Evolutionary conservation across 2,329 filamentous ascomycete genomes (phyloP), one percentile per base, ranked within the genome.

Genomic region (Didymella lethalis): DNA sequence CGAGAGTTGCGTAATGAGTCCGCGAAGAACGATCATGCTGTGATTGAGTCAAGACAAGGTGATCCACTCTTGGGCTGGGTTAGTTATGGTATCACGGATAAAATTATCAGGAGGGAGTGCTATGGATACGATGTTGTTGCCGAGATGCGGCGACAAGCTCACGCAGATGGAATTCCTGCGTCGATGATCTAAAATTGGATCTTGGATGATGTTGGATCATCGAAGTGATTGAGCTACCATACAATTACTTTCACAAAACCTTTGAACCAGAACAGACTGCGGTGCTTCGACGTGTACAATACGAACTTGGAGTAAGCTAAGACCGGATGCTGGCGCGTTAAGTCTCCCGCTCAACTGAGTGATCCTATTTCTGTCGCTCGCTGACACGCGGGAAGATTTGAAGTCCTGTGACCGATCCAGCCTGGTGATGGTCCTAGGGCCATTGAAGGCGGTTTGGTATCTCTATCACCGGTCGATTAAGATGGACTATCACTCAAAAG

Each of bases 41-140:
- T 47, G 8, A 18, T 23, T 1, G 55, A 48, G n/a, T 52, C 31
- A 34, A 31, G 44, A 25, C 31, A 29, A 32, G 56, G 57, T 2
- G 46, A 62, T 34, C 3, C 29, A 10, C 49, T 64, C 23, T 26
- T 55, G 32, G 34, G 45, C 10, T 47, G 59, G 54, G 34, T 34
- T 2, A 61, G 49, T n/a, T 66, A 61, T 48, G 62, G 64, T 14
- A 64, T 66, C 29, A 53, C 59, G 25, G 64, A 64, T 29, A 48
- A 55, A 34, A 29, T 8, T 1, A 58, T 66, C 14, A 50, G 62
- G n/a, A 47, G 59, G 4, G 54, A 52, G 32, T 64, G 64, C 25
- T 66, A 66, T 63, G 52, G 56, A n/a, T 66, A 66, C 34, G 59
- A 66, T 40, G 62, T 61, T n/a, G 44, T 48, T 32, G 29, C 40